Base-by-base conservation (phyloP, 2,329 filamentous ascomycete genomes). In the Leptosphaerulina australis region DNA sequence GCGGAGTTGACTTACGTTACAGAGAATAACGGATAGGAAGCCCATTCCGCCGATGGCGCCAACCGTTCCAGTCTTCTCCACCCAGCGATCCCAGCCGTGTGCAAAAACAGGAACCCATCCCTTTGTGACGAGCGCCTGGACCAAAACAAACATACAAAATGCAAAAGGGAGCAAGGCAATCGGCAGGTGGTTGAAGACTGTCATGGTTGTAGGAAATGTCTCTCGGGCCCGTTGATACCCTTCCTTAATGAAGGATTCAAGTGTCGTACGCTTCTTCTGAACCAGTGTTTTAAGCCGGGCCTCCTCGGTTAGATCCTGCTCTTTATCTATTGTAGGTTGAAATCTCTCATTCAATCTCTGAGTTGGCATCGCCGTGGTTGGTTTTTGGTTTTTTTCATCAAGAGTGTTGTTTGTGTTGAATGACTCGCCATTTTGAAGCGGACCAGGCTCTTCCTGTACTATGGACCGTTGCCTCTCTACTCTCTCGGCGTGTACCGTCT, bases 71-170 rank as follows among this genome's bases (percentile, higher is more conserved):
- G 87, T 90, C 64, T 81, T 86, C 8, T 77, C 72, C 0, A 88
- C 86, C 87, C 87, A 90, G 40, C 87, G 83, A 49, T 88, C 81
- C 87, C 87, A 90, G 1, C 87, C 87, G 40, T 88, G 78, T 0
- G 87, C 87, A 59, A 90, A 90, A 0, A 90, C 85, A 0, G 81
- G 80, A 0, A 90, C 83, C 88, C 88, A 90, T 9, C 88, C 87
- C 56, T 88, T 90, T 0, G 84, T 88, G 0, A 88, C 87, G 1
- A 91, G 72, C 0, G 81, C 86, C 63, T 91, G 87, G 0, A 90
- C 87, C 0, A 91, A 79, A 8, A 90, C 79, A 54, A 90, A 90
- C 87, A 90, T 90, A 53, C 81, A 78, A 47, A 91, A 84, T 0
- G 87, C 84, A 60, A 90, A 90, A 0, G 88, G 87, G 0, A 91